phyloP scores from a whole-genome alignment of 352 stramenopile genomes.

The Aphanomyces euteiches region DNA sequence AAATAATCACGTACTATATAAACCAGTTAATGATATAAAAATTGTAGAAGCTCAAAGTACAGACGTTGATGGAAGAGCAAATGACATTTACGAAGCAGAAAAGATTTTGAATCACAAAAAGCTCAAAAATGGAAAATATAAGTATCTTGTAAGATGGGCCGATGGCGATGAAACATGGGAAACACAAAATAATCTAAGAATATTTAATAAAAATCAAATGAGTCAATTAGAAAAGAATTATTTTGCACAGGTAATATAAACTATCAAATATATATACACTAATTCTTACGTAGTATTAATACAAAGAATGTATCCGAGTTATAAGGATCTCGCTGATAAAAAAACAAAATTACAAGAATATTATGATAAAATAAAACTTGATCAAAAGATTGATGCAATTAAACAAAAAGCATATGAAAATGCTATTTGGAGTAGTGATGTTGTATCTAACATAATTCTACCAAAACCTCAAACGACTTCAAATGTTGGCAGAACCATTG shows the following conservation, averaged over 20 bases:
- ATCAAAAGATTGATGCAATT: not conserved
- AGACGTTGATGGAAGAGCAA: not conserved
- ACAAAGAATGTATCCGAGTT: slow-evolving; percentile 5
- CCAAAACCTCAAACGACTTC: too few species aligned
- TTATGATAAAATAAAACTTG: not conserved
- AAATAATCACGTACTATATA: slow-evolving; percentile 30
- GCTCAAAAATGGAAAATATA: slow-evolving; percentile 29
- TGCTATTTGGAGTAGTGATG: slow-evolving; percentile 3
- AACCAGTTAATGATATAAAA: slow-evolving; percentile 31
- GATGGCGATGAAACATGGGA: slow-evolving; percentile 14
- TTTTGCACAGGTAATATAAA: slow-evolving; percentile 3
- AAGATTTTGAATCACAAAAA: slow-evolving; percentile 12
- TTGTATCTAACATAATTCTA: not conserved
- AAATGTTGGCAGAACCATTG: too few species aligned
- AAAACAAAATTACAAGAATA: not conserved
- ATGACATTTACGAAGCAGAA: slow-evolving; percentile 26
- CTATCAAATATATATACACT: not conserved
- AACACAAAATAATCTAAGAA: slow-evolving; percentile 10
- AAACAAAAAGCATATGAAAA: not conserved
- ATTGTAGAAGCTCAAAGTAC: slow-evolving; percentile 2
- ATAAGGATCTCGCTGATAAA: not conserved
- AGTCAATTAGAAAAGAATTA: not conserved
- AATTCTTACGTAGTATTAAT: too few species aligned
- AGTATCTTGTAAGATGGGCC: slow-evolving; percentile 25
- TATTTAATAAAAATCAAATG: slow-evolving; percentile 8